Conservation (phyloP, 2,329 filamentous ascomycete genomes). For the Knufia fluminis region DNA sequence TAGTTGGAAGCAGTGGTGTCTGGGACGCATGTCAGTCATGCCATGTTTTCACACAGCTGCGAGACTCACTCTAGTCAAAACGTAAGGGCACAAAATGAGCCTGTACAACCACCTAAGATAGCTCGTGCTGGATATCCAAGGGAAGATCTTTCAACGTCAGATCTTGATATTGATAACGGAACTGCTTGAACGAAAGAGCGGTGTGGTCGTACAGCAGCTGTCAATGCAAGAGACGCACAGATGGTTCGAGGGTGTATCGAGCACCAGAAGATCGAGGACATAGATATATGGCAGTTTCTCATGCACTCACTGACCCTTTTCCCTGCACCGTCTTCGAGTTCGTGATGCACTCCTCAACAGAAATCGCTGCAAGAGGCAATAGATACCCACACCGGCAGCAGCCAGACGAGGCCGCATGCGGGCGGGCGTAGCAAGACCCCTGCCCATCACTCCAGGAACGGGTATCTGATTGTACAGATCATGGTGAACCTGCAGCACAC, state of each 20-base stretch:
- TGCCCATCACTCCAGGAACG: neutral
- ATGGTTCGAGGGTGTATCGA: slow-evolving; percentile 2
- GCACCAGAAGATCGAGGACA: slow-evolving; percentile 5
- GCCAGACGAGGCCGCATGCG: neutral
- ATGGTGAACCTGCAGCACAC: neutral
- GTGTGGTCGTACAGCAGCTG: neutral
- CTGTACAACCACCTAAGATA: neutral
- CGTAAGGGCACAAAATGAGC: too few species aligned
- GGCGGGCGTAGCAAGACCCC: neutral
- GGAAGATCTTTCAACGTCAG: neutral
- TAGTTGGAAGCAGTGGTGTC: neutral
- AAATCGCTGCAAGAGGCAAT: slow-evolving; percentile 3
- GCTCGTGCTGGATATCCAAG: neutral
- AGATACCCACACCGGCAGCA: neutral
- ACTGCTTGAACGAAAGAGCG: neutral
- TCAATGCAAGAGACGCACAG: slow-evolving; percentile 1
- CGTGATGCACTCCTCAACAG: neutral
- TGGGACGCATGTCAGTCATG: neutral
- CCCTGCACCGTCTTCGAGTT: slow-evolving; percentile 1
- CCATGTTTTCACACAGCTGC: neutral
- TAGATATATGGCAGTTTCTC: neutral
- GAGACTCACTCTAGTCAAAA: too few species aligned
- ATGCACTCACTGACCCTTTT: neutral
- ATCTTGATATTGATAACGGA: neutral
- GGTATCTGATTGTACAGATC: neutral